A percentile compares a stretch with the other conserved stretches of the same genome.
Conservation (phyloP, 2,329 filamentous ascomycete species). For the Neopestalotiopsis rosae region DNA sequence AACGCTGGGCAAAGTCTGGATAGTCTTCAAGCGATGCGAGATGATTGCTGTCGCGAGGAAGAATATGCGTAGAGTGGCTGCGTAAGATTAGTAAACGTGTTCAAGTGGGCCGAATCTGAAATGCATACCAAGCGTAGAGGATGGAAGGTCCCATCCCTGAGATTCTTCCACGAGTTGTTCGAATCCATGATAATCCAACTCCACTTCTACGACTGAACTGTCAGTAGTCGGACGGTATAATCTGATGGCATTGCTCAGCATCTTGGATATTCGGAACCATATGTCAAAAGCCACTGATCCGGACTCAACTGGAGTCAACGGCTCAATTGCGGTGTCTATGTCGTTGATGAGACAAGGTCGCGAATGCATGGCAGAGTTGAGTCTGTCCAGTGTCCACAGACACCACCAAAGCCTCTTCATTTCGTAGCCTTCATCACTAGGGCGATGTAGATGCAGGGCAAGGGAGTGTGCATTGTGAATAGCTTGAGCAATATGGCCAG, state of each 20-base stretch:
- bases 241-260: neutral
- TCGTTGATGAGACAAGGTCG: neutral
- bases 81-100: neutral
- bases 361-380: neutral
- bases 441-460: neutral
- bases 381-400: neutral
- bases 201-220: neutral
- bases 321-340: neutral
- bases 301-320: neutral
- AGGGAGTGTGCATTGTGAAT: neutral
- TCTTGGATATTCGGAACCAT: neutral
- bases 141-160: neutral
- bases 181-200: neutral
- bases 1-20: neutral
- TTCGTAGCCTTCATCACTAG: neutral
- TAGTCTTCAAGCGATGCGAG: neutral
- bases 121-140: neutral
- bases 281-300: neutral
- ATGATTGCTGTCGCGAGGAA: neutral
- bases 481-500: neutral
- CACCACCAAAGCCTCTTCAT: neutral
- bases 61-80: neutral
- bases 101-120: neutral
- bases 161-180: neutral
- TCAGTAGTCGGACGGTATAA: neutral